A percentile compares a stretch with the other conserved stretches of the same genome.
Conservation (phyloP, 371 early-diverging fungal species). For the Capniomyces stellatus region DNA sequence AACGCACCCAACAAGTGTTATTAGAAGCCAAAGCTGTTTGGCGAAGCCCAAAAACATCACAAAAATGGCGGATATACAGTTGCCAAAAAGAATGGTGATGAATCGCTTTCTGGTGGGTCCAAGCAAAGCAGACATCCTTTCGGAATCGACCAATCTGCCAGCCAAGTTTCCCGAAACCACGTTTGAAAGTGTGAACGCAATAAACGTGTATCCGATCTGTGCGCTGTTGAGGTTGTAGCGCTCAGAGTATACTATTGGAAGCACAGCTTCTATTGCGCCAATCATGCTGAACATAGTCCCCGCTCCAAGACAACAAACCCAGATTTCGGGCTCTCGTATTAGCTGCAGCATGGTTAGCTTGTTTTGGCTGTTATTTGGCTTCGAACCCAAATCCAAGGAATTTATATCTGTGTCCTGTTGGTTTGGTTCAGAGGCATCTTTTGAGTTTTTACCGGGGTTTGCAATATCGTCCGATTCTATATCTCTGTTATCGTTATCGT, state of each 20-base stretch:
- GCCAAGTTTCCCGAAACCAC: slow-evolving; percentile 8
- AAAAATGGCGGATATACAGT: slow-evolving; percentile 9
- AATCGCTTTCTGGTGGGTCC: slow-evolving; percentile 18
- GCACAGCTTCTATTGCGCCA: slow-evolving; percentile 18
- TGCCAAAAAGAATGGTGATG: slow-evolving; percentile 11
- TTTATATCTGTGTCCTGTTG: not conserved
- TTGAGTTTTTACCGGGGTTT: not conserved
- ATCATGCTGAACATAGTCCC: slow-evolving; percentile 12
- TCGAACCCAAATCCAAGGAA: not conserved
- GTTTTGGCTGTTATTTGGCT: not conserved
- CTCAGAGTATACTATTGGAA: slow-evolving; percentile 15
- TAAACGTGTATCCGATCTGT: slow-evolving; percentile 20
- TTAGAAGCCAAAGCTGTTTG: slow-evolving; percentile 8
- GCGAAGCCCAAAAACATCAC: slow-evolving; percentile 15
- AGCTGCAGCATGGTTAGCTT: slow-evolving; percentile 15
- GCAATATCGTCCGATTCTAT: too few species aligned
- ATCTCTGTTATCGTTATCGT: too few species aligned
- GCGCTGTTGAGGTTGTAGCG: slow-evolving; percentile 8
- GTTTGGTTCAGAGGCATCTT: not conserved
- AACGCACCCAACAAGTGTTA: slow-evolving; percentile 15
- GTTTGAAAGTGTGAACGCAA: slow-evolving; percentile 22
- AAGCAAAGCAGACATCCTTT: slow-evolving; percentile 4
- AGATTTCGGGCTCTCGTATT: slow-evolving; percentile 18
- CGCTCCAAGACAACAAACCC: slow-evolving; percentile 19
- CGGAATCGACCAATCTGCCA: not conserved